Percentiles rank a stretch among this genome's conserved stretches.
These are phyloP conservation scores for Eremothecium cymbalariae DNA, from an alignment of 1,139 yeast species.

Conservation along the genomic window DNA sequence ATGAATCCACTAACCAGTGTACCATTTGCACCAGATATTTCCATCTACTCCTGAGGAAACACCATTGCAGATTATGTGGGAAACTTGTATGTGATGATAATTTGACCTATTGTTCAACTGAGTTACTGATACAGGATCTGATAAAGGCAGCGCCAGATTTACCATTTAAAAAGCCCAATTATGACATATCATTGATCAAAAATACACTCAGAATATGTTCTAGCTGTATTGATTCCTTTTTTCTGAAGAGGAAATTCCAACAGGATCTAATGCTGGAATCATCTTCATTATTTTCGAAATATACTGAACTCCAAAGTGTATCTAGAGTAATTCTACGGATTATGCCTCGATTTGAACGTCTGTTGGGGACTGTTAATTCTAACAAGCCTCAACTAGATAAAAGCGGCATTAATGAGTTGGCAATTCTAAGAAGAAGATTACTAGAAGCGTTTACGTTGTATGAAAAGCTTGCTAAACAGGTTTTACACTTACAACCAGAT, in stretches of 20 bases:
- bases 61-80: constrained; percentile 87
- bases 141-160: constrained; percentile 27
- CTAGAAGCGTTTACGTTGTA: constrained; percentile 40
- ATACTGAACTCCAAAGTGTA: constrained; percentile 34
- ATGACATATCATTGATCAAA: constrained; percentile 19
- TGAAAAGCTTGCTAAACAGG: constrained; percentile 38
- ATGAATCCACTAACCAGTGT: constrained; percentile 45
- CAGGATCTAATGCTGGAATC: constrained; percentile 32
- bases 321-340: constrained; percentile 34
- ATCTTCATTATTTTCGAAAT: constrained; percentile 22
- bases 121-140: constrained; percentile 49
- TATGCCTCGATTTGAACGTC: constrained; percentile 38
- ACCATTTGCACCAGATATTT: constrained; percentile 55
- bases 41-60: constrained; percentile 56
- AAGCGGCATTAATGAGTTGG: constrained; percentile 32
- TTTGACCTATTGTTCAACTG: constrained; percentile 56
- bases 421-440: constrained; percentile 36
- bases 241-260: constrained; percentile 47
- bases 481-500: constrained; percentile 29
- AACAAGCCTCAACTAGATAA: constrained; percentile 28
- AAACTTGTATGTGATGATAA: constrained; percentile 67
- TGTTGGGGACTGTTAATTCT: constrained; percentile 27
- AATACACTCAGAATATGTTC: constrained; percentile 51
- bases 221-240: constrained; percentile 55
- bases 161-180: constrained; percentile 20